Conservation (phyloP, 352 stramenopile species). For the Phytopythium ostracodes region DNA sequence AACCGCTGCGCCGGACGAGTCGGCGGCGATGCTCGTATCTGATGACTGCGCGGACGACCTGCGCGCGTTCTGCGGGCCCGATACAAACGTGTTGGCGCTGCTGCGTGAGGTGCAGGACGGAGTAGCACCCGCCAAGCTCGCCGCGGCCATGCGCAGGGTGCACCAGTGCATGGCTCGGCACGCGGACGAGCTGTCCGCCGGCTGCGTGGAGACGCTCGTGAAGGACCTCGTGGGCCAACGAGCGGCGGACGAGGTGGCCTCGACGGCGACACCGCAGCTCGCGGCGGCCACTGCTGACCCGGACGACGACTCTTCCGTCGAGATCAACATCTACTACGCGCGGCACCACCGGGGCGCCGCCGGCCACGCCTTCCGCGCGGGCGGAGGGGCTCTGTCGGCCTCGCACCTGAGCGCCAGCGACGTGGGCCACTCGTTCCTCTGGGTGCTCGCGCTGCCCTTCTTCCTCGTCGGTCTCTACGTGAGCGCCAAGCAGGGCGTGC, state of each 20-base stretch:
- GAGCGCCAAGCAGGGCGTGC: slow-evolving; percentile 27
- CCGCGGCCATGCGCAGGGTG: slow-evolving; percentile 37
- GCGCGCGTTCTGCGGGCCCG: slow-evolving; percentile 34
- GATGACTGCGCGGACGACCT: slow-evolving; percentile 33
- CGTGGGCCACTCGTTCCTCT: slow-evolving; percentile 33
- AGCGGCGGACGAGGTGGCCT: too few relatives aligned
- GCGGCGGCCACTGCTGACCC: slow-evolving; percentile 7
- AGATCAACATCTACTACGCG: slow-evolving; percentile 57
- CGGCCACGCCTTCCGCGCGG: slow-evolving; percentile 24
- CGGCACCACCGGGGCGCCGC: slow-evolving; percentile 33
- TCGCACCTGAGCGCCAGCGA: slow-evolving; percentile 17
- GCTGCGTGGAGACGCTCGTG: slow-evolving; percentile 45
- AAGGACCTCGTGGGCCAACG: slow-evolving; percentile 13
- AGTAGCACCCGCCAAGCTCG: slow-evolving; percentile 31
- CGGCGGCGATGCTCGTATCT: not conserved
- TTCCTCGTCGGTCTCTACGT: slow-evolving; percentile 60
- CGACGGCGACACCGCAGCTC: slow-evolving; percentile 6
- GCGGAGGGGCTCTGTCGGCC: slow-evolving; percentile 13
- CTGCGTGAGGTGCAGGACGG: slow-evolving; percentile 26
- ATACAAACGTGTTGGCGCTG: slow-evolving; percentile 48
- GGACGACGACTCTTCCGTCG: slow-evolving; percentile 50
- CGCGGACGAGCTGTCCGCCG: slow-evolving; percentile 44
- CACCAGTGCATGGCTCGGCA: slow-evolving; percentile 50
- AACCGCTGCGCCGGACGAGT: too few relatives aligned
- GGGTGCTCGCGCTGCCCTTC: slow-evolving; percentile 57